Percentiles rank a stretch among this genome's conserved stretches.
These are phyloP conservation scores for Trichoderma brevicompactum DNA, from an alignment of 2,329 filamentous ascomycete species.

Conservation along the genomic window DNA sequence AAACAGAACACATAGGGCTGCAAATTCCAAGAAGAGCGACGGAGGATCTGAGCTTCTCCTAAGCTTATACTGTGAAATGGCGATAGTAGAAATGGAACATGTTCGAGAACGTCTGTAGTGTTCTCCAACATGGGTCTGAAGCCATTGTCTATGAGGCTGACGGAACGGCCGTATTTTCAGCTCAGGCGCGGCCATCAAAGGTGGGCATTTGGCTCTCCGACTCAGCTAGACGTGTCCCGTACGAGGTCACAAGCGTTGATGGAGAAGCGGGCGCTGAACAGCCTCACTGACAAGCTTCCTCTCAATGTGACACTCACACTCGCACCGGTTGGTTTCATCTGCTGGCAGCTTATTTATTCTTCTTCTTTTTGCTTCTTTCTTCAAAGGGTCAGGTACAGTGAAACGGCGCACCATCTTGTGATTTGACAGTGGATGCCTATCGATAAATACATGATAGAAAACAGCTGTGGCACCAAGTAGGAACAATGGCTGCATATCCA, in stretches of 20 bases:
- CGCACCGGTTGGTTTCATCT: constrained; percentile 17
- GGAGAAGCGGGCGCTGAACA: background rate
- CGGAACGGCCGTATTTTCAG: background rate
- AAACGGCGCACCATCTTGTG: constrained; percentile 26
- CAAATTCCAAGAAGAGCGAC: constrained; percentile 13
- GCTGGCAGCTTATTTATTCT: constrained; percentile 18
- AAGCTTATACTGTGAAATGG: background rate
- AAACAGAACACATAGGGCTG: constrained; percentile 12
- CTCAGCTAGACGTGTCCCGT: constrained; percentile 2
- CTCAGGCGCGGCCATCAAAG: background rate
- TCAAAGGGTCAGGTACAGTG: background rate
- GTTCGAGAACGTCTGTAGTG: background rate
- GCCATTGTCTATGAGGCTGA: background rate
- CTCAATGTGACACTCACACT: constrained; percentile 18
- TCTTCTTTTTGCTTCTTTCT: background rate
- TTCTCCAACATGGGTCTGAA: background rate
- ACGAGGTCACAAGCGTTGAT: constrained; percentile 1
- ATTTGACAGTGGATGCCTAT: constrained; percentile 17
- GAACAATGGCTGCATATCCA: constrained; percentile 16
- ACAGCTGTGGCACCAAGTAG: constrained; percentile 2
- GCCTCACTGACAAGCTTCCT: constrained; percentile 26
- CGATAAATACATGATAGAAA: background rate
- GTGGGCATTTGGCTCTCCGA: background rate
- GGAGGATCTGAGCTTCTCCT: background rate
- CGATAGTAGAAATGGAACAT: background rate